Base-by-base conservation (phyloP, 306 rosid genomes). In the Cicer cuneatum region DNA sequence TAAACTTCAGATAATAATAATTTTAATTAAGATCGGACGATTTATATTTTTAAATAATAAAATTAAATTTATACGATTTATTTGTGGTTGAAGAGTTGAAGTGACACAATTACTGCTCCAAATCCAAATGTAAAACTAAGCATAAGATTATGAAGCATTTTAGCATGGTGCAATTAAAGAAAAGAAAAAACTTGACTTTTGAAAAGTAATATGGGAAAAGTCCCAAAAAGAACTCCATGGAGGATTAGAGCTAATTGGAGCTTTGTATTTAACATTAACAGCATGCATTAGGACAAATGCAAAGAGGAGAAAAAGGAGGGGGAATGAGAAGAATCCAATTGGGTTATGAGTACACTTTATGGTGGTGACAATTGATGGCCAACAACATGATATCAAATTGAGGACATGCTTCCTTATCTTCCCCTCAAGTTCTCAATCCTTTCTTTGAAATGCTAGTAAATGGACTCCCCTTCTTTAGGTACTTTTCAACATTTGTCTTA, bases 331-430 rank as follows among this genome's bases (percentile, higher is more conserved):
- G 45, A 21, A 72, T 59, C 58, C 46, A 78, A 75, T 69, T 80
- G 87, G 78, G 84, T 40, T 76, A 84, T 81, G 90, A 87, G 90
- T 81, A 67, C 80, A 83, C 87, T 86, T 87, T 89, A 82, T 76
- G 92, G 86, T 86, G 90, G 85, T 83, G 85, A 81, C 77, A 80
- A 77, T 83, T 73, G 86, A 91, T 91, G 95, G 97, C 97, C 69
- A 89, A 91, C 95, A 91, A 16, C 85, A 91, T 91, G 78, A 91
- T 91, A 71, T 80, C 84, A 81, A 78, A 73, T 82, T 76, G 89
- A 83, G 87, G 83, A 85, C 86, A 73, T 75, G 85, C 88, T 83
- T 84, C 87, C 94, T 87, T 84, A 87, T 89, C 86, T 85, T 78
- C 75, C 85, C 77, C 79, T 84, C 85, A 69, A 40, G 59, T 74